A percentile compares a stretch with the other conserved stretches of the same genome.
Conservation (phyloP, 768 basidiomycete genomes). For the Termitomyces titanicus region DNA sequence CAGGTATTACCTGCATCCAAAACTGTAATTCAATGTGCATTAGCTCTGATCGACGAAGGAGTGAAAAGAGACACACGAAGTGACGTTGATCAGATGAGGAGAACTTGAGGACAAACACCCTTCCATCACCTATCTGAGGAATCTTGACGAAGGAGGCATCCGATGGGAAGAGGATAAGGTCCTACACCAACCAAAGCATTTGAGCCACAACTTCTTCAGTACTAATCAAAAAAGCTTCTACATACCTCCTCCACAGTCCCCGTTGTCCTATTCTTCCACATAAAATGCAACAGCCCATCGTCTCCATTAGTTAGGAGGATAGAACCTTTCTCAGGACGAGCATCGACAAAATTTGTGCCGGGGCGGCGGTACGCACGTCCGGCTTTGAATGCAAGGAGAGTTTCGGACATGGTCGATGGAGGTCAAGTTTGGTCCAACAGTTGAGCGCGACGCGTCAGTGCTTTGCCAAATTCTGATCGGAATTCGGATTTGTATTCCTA, state of each 20-base stretch:
- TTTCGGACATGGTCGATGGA: conserved; percentile 24
- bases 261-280: conserved; percentile 73
- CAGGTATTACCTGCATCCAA: conserved; percentile 74
- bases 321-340: conserved; percentile 69
- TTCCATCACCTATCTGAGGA: conserved; percentile 54
- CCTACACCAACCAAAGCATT: conserved; percentile 38
- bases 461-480: conserved; percentile 27
- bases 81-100: conserved; percentile 85
- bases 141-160: conserved; percentile 84
- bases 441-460: conserved; percentile 44
- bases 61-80: conserved; percentile 57
- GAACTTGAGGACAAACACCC: conserved; percentile 89
- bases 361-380: conserved; percentile 72
- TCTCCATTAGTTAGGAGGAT: conserved; percentile 65
- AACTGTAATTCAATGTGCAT: conserved; percentile 46
- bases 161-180: conserved; percentile 82
- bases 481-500: conserved; percentile 11
- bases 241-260: conserved; percentile 58
- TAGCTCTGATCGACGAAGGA: not conserved
- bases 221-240: conserved; percentile 7
- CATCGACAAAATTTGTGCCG: conserved; percentile 64
- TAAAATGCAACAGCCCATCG: conserved; percentile 74
- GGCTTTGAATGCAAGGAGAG: conserved; percentile 58
- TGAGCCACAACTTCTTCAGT: not conserved
- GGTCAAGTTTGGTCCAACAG: not conserved